A percentile compares a stretch with the other conserved stretches of the same genome.
These are phyloP conservation scores for Ogataea salicorniae DNA, from an alignment of 805 yeast species.

Conservation along the genomic window DNA sequence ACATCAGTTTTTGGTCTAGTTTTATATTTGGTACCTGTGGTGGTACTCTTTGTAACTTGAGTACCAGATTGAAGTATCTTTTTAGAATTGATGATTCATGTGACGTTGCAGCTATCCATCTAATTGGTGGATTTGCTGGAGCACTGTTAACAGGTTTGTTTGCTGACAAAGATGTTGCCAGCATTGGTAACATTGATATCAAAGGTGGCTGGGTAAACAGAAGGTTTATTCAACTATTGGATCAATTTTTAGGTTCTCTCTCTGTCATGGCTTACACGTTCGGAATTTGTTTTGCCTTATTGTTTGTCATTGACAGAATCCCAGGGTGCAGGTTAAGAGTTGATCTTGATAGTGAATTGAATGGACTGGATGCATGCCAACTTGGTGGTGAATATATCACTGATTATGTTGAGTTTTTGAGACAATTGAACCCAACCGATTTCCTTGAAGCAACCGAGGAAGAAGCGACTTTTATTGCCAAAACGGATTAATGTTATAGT, in stretches of 20 bases:
- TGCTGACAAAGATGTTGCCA: slow-evolving; percentile 67
- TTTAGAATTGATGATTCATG: slow-evolving; percentile 78
- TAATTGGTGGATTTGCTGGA: slow-evolving; percentile 84
- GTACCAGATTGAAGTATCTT: slow-evolving; percentile 76
- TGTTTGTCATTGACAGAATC: slow-evolving; percentile 57
- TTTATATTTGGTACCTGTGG: slow-evolving; percentile 71
- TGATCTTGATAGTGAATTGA: slow-evolving; percentile 63
- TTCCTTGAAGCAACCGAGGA: slow-evolving; percentile 7
- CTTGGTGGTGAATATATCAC: slow-evolving; percentile 82
- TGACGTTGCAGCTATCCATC: slow-evolving; percentile 92
- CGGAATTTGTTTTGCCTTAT: slow-evolving; percentile 58
- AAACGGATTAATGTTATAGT: background rate
- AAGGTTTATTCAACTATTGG: slow-evolving; percentile 78
- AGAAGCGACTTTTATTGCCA: background rate
- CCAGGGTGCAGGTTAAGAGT: slow-evolving; percentile 79
- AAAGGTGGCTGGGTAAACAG: slow-evolving; percentile 86
- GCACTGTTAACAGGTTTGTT: slow-evolving; percentile 74
- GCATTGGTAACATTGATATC: slow-evolving; percentile 64
- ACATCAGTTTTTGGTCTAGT: slow-evolving; percentile 80
- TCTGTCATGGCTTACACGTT: slow-evolving; percentile 54
- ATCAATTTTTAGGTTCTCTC: slow-evolving; percentile 45
- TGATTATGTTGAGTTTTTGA: slow-evolving; percentile 85
- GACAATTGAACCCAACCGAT: slow-evolving; percentile 50
- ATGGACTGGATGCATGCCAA: slow-evolving; percentile 85
- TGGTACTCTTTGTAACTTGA: slow-evolving; percentile 75